Percentiles rank a stretch among this genome's conserved stretches.
These are phyloP conservation scores for Platanthera zijinensis DNA, from an alignment of 106 monocot species.

Conservation along the genomic window DNA sequence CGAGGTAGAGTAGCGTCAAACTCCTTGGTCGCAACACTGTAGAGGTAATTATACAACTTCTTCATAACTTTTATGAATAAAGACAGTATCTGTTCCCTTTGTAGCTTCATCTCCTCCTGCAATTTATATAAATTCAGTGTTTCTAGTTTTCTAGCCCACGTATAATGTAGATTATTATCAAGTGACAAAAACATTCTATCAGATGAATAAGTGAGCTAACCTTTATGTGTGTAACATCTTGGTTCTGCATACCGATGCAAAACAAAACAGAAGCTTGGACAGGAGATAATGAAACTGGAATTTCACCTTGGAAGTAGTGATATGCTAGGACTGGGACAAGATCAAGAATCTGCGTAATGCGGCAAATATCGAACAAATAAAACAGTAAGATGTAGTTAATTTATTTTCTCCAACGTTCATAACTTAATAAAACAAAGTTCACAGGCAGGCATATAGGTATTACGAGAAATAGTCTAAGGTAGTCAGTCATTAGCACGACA, in stretches of 20 bases:
- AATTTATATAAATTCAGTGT: not conserved
- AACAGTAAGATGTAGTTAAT: not conserved
- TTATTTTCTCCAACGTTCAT: not conserved
- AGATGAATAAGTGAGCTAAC: constrained; percentile 23
- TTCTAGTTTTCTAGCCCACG: not conserved
- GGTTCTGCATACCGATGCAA: constrained; percentile 89
- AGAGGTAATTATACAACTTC: constrained; percentile 65
- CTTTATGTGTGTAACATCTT: constrained; percentile 60
- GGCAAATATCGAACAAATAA: not conserved
- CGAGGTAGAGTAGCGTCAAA: constrained; percentile 57
- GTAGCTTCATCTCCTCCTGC: constrained; percentile 69
- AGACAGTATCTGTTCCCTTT: constrained; percentile 65
- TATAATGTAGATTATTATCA: not conserved
- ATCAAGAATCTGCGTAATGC: constrained; percentile 25
- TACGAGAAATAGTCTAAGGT: not conserved
- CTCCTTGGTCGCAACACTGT: constrained; percentile 37
- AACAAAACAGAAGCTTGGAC: constrained; percentile 71
- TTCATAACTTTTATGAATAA: constrained; percentile 66
- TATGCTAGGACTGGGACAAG: constrained; percentile 79
- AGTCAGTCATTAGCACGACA: not conserved
- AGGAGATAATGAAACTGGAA: constrained; percentile 60
- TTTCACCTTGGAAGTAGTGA: constrained; percentile 70
- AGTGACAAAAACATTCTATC: not conserved
- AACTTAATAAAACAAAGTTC: not conserved
- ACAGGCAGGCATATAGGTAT: not conserved